phyloP scores from a whole-genome alignment of 1,284 basidiomycete genomes.

The Salmacisia buchloeana region DNA sequence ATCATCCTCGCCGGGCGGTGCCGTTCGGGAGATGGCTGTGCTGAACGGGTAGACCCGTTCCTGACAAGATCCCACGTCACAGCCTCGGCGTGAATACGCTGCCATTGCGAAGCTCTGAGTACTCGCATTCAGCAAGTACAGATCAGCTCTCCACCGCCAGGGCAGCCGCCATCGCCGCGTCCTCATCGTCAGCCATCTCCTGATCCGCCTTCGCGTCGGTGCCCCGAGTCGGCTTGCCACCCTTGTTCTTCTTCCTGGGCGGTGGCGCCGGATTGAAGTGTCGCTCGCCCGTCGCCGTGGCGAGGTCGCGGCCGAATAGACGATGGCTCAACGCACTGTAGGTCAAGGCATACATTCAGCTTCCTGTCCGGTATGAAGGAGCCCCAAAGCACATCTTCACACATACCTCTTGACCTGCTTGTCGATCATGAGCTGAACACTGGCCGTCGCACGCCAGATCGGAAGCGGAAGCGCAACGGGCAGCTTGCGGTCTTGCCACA shows the following conservation, averaged over 20 bases:
- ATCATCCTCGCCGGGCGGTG: too few species aligned
- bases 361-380: background rate
- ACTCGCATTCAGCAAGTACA: too few species aligned
- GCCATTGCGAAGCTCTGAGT: too few species aligned
- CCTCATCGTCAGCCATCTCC: background rate
- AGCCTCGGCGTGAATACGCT: too few species aligned
- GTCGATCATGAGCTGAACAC: slow-evolving; percentile 48
- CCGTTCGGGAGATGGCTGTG: too few species aligned
- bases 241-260: background rate
- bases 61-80: too few species aligned
- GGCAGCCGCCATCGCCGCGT: background rate
- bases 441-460: slow-evolving; percentile 45
- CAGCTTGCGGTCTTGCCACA: slow-evolving; percentile 23
- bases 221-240: background rate
- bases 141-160: too few species aligned
- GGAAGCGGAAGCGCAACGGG: slow-evolving; percentile 34
- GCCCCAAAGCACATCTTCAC: background rate
- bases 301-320: background rate
- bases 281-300: background rate
- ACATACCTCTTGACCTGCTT: slow-evolving; percentile 47
- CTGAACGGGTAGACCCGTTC: too few species aligned
- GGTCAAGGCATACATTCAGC: background rate
- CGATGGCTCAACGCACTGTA: background rate
- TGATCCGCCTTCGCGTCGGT: background rate
- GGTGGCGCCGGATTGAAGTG: slow-evolving; percentile 4